A percentile compares a stretch with the other conserved stretches of the same genome.
phyloP scores from a whole-genome alignment of 345 rosid genomes.

The Citrus sinensis region DVS_A1.0 CM039166.1:15510001-15510500 shows the following conservation, averaged over 20 bases:
- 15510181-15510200: constrained; percentile 9
- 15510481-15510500: neutral
- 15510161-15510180: constrained; percentile 3
- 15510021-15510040: neutral
- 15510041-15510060: constrained; percentile 13
- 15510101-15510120: constrained; percentile 85
- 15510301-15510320: neutral
- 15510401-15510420: neutral
- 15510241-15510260: constrained; percentile 50
- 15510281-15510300: constrained; percentile 87
- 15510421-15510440: neutral
- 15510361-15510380: neutral
- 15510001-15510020: neutral
- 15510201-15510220: constrained; percentile 72
- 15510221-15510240: constrained; percentile 63
- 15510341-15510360: neutral
- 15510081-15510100: constrained; percentile 97
- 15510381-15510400: neutral
- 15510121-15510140: constrained; percentile 42
- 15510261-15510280: constrained; percentile 83
- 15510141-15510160: constrained; percentile 6
- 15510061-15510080: constrained; percentile 80
- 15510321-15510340: neutral
- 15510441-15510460: neutral
- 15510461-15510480: neutral